phyloP scores from a whole-genome alignment of 768 basidiomycete genomes.

The Xerocomus brunneocitrinus region DNA sequence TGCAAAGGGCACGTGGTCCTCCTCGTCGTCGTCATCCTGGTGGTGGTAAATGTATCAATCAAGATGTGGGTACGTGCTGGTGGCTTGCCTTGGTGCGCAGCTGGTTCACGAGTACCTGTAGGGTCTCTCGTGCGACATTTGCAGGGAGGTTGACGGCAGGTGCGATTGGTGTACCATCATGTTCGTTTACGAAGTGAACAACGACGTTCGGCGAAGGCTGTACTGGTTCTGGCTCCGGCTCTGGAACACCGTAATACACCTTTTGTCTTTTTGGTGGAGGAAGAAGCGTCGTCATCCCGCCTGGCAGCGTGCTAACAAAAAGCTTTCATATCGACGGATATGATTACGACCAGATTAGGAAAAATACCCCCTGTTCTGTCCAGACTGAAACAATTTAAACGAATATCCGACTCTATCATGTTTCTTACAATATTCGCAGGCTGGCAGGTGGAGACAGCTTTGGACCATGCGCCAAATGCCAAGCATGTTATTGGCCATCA shows the following conservation, averaged over 20 bases:
- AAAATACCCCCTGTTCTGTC: constrained; percentile 14
- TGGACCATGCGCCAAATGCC: too few species aligned
- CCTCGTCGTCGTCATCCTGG: constrained; percentile 53
- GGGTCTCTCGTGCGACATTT: constrained; percentile 74
- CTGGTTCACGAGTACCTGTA: constrained; percentile 89
- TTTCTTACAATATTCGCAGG: too few species aligned
- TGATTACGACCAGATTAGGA: constrained; percentile 4
- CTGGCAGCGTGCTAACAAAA: neutral
- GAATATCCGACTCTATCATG: too few species aligned
- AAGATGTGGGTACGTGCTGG: constrained; percentile 11
- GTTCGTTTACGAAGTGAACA: constrained; percentile 90
- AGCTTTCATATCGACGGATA: neutral
- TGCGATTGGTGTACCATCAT: constrained; percentile 75
- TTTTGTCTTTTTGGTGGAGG: constrained; percentile 90
- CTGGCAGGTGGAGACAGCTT: too few species aligned
- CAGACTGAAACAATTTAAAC: too few species aligned
- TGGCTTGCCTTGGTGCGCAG: constrained; percentile 63
- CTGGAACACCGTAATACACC: constrained; percentile 68
- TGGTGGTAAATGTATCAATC: constrained; percentile 5
- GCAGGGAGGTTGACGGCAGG: constrained; percentile 89
- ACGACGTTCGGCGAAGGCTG: constrained; percentile 63
- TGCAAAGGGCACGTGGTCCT: constrained; percentile 88
- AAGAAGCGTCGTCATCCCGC: constrained; percentile 72
- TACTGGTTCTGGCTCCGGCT: constrained; percentile 50
- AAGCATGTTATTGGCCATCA: too few species aligned